A percentile compares a stretch with the other conserved stretches of the same genome.
Evolutionary conservation across 2,329 filamentous ascomycete species (phyloP).

Genomic region (Aspergillus costaricaensis): DNA sequence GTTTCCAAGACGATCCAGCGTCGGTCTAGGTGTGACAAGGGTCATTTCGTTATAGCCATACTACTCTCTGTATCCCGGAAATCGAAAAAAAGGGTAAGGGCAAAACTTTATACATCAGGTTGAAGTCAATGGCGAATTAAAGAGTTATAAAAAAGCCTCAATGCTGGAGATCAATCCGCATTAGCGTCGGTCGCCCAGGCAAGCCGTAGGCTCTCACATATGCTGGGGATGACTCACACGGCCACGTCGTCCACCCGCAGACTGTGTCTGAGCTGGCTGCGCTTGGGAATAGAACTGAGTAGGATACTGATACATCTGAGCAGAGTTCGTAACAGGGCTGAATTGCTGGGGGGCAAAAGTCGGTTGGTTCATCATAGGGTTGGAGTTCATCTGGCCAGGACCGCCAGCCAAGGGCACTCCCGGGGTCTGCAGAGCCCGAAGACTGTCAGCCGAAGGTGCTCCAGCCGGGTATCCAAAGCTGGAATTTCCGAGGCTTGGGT

Average conservation of each 20-base stretch:
- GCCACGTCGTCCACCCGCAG: slow-evolving; percentile 55
- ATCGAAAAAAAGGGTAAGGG: slow-evolving; percentile 19
- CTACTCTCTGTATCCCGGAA: slow-evolving; percentile 33
- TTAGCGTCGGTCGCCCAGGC: slow-evolving; percentile 17
- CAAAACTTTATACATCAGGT: slow-evolving; percentile 42
- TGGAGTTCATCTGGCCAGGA: slow-evolving; percentile 39
- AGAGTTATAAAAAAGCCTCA: slow-evolving; percentile 33
- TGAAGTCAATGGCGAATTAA: slow-evolving; percentile 32
- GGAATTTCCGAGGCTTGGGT: slow-evolving; percentile 47
- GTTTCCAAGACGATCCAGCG: slow-evolving; percentile 45
- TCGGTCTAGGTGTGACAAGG: slow-evolving; percentile 35
- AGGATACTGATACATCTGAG: slow-evolving; percentile 56
- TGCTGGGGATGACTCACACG: slow-evolving; percentile 47
- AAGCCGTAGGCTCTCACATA: slow-evolving; percentile 1
- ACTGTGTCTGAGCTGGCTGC: slow-evolving; percentile 47
- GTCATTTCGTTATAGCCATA: slow-evolving; percentile 37
- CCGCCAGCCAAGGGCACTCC: slow-evolving; percentile 39
- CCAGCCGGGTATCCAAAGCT: slow-evolving; percentile 48
- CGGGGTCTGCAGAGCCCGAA: slow-evolving; percentile 44
- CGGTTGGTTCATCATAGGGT: slow-evolving; percentile 52
- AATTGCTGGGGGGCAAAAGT: slow-evolving; percentile 49
- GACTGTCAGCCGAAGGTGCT: slow-evolving; percentile 30
- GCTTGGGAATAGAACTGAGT: slow-evolving; percentile 52
- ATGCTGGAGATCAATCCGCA: slow-evolving; percentile 26
- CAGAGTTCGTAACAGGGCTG: slow-evolving; percentile 46